Conservation (phyloP, 1,284 basidiomycete genomes). For the Trametes sp. region DNA sequence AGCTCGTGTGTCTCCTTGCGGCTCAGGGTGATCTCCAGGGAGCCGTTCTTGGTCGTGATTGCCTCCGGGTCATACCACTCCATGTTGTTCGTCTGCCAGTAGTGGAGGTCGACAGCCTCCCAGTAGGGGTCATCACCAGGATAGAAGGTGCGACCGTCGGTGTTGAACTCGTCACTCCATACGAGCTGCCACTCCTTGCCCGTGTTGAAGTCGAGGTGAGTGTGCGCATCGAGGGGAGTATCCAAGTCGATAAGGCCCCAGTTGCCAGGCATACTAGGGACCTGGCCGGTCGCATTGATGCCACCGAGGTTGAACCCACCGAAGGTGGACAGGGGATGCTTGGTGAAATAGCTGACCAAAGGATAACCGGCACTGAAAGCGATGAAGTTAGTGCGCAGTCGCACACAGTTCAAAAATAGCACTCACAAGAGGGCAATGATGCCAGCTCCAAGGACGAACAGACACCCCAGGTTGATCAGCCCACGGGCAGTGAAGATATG, state of each 20-base stretch:
- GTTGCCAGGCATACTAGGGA: slow-evolving; percentile 65
- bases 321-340: slow-evolving; percentile 41
- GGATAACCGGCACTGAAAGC: slow-evolving; percentile 79
- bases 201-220: slow-evolving; percentile 63
- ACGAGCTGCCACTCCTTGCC: slow-evolving; percentile 67
- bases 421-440: slow-evolving; percentile 79
- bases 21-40: slow-evolving; percentile 81
- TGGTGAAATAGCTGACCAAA: slow-evolving; percentile 74
- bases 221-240: slow-evolving; percentile 71
- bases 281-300: slow-evolving; percentile 83
- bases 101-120: slow-evolving; percentile 75
- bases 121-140: slow-evolving; percentile 68
- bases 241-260: slow-evolving; percentile 80
- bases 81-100: slow-evolving; percentile 66
- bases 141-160: slow-evolving; percentile 83
- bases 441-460: slow-evolving; percentile 66
- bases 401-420: slow-evolving; percentile 14
- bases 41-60: slow-evolving; percentile 80
- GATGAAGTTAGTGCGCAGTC: background rate
- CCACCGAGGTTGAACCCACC: slow-evolving; percentile 69
- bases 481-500: slow-evolving; percentile 79
- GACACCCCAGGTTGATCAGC: slow-evolving; percentile 79
- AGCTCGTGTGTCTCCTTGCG: slow-evolving; percentile 75
- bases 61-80: slow-evolving; percentile 84
- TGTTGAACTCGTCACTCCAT: slow-evolving; percentile 92